Percentiles rank a stretch among this genome's conserved stretches.
Conservation (phyloP, 73 alveolate genomes). For the Paramecium bursaria region DNA sequence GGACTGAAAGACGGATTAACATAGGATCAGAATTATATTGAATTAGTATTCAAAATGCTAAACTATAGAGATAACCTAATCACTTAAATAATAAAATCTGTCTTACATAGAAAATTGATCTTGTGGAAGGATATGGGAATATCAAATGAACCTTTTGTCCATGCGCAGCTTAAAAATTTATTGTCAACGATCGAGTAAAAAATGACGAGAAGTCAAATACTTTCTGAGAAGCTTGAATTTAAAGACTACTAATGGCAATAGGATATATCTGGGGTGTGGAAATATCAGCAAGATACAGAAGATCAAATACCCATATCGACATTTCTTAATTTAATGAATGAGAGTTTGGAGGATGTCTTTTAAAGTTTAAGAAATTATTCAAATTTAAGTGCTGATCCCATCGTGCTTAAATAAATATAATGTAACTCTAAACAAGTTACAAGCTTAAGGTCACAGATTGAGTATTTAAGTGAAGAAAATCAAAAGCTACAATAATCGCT, state of each 20-base stretch:
- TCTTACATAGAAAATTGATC: constrained; percentile 32
- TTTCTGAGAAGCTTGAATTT: constrained; percentile 29
- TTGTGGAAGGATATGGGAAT: constrained; percentile 47
- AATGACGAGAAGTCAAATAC: background rate
- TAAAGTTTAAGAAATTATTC: constrained; percentile 34
- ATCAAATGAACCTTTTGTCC: constrained; percentile 43
- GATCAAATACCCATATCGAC: background rate
- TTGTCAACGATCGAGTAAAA: constrained; percentile 8
- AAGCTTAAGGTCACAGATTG: constrained; percentile 40
- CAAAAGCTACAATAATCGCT: background rate
- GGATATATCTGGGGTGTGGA: constrained; percentile 51
- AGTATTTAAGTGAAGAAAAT: constrained; percentile 30
- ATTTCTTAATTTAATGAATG: constrained; percentile 29
- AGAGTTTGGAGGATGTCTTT: constrained; percentile 30
- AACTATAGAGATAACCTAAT: constrained; percentile 39
- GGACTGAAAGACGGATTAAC: constrained; percentile 13
- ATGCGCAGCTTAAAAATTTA: constrained; percentile 7
- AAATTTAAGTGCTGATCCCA: constrained; percentile 6
- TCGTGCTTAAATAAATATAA: constrained; percentile 8
- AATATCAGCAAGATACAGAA: constrained; percentile 12
- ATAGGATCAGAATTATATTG: constrained; percentile 44
- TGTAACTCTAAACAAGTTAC: constrained; percentile 16
- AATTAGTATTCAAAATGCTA: constrained; percentile 19
- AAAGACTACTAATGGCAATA: background rate
- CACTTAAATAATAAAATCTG: background rate